Base-by-base conservation (phyloP, 257 asterid species). In the Gentiana dahurica region DNA sequence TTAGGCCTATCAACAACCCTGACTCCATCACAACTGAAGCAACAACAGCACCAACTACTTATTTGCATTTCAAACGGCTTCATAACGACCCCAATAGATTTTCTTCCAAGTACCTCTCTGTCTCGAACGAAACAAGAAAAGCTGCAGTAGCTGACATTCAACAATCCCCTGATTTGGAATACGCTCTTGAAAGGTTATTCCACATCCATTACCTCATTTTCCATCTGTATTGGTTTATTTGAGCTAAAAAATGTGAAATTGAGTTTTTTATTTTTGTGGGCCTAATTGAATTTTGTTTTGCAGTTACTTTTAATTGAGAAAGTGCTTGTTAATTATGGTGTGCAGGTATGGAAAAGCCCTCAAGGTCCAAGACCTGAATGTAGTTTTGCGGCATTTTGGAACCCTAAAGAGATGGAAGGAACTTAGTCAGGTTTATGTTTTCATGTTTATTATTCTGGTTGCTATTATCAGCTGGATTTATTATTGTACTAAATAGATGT, bases 371-470 rank as follows among this genome's bases (percentile, higher is more conserved):
- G 96, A 87, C 63, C 63, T 79, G 77, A 91, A 91, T 79, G 75
- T 81, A 52, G 76, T 83, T 67, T 73, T 91, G 83, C 95, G 96
- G 46, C 78, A 81, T 74, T 87, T 85, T 38, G 95, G 92, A 67
- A 80, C 79, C 67, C 71, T 76, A 41, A 83, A 65, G 78, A 71
- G 90, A 79, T 56, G 75, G 81, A 68, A 74, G 76, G 96, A 91
- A 71, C 81, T 88, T 67, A 73, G 67, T 49, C 82, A 91, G 96
- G 98, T 91, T 73, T 67, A 63, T 10, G 56, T 48, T 59, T 49
- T 53, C 36, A 11, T 37, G 6, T 54, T 59, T 34, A 12, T 48
- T 9, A 46, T 15, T 53, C 9, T 41, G 46, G 51, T 53, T 45
- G 11, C 9, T 8, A 6, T 36, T 50, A 13, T 59, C 4, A 39